Conservation (phyloP, 495 filamentous ascomycete species). For the Trichoderma erinaceum region DNA sequence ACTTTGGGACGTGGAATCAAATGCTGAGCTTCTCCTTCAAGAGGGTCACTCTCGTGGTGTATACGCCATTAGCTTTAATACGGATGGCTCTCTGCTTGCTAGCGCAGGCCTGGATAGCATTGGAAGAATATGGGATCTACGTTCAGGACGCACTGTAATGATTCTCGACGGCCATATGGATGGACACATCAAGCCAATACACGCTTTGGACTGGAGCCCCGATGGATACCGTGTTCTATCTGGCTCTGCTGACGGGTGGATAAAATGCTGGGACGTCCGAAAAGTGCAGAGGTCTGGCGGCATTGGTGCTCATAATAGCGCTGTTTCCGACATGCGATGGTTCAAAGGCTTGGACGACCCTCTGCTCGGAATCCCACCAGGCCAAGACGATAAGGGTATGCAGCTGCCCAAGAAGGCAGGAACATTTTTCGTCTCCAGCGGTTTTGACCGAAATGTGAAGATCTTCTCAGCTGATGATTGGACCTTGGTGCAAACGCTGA, state of each 20-base stretch:
- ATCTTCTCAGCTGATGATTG: constrained; percentile 95
- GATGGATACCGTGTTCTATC: constrained; percentile 86
- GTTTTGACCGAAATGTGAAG: constrained; percentile 94
- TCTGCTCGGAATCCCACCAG: constrained; percentile 48
- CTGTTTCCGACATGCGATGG: constrained; percentile 90
- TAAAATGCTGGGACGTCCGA: constrained; percentile 95
- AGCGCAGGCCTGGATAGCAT: constrained; percentile 90
- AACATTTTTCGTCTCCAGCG: constrained; percentile 83
- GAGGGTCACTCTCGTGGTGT: constrained; percentile 94
- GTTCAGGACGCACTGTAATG: constrained; percentile 92
- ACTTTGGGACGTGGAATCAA: constrained; percentile 87
- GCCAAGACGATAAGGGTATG: constrained; percentile 54
- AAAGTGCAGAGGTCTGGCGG: constrained; percentile 76
- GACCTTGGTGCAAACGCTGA: constrained; percentile 79
- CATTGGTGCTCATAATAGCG: constrained; percentile 85
- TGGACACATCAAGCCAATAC: constrained; percentile 88
- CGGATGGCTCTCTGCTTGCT: constrained; percentile 82
- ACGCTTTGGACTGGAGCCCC: constrained; percentile 82
- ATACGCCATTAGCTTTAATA: constrained; percentile 80
- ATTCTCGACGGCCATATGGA: constrained; percentile 77
- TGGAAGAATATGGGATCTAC: constrained; percentile 93
- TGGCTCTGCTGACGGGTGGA: constrained; percentile 89
- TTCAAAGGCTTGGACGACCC: constrained; percentile 75
- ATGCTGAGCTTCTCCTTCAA: constrained; percentile 77
- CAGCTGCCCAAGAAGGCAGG: constrained; percentile 61